Evolutionary conservation across 2,329 filamentous ascomycete genomes (phyloP).

Genomic region (Cladosporium colombiae): DNA sequence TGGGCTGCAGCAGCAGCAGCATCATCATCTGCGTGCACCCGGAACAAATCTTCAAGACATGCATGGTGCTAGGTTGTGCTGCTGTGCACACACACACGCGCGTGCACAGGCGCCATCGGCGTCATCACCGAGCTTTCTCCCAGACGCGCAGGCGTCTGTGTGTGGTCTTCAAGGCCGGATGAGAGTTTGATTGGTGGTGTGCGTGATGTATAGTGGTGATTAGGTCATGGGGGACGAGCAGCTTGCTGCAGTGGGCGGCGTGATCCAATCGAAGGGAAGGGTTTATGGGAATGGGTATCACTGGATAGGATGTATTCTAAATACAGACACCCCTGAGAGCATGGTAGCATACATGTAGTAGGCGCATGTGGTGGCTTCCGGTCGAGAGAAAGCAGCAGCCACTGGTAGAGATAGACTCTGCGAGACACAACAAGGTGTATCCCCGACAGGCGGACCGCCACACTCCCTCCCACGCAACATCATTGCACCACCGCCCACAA

Average conservation of each 20-base stretch:
- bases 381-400: not conserved
- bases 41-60: slow-evolving; percentile 2
- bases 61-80: not conserved
- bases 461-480: not conserved
- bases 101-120: not conserved
- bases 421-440: not conserved
- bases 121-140: slow-evolving; percentile 9
- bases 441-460: not conserved
- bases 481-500: not conserved
- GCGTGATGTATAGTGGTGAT: not conserved
- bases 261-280: not conserved
- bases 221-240: not conserved
- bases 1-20: no score
- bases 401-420: not conserved
- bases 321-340: not conserved
- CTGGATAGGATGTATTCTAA: not conserved
- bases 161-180: not conserved
- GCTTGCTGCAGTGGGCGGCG: not conserved
- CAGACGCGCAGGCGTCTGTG: not conserved
- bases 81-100: not conserved
- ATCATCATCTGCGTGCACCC: not conserved
- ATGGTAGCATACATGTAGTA: not conserved
- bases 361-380: not conserved
- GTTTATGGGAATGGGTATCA: not conserved
- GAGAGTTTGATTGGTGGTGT: not conserved